Percentiles rank a stretch among this genome's conserved stretches.
Conservation (phyloP, 768 basidiomycete species). For the Rhodotorula graminis region DNA sequence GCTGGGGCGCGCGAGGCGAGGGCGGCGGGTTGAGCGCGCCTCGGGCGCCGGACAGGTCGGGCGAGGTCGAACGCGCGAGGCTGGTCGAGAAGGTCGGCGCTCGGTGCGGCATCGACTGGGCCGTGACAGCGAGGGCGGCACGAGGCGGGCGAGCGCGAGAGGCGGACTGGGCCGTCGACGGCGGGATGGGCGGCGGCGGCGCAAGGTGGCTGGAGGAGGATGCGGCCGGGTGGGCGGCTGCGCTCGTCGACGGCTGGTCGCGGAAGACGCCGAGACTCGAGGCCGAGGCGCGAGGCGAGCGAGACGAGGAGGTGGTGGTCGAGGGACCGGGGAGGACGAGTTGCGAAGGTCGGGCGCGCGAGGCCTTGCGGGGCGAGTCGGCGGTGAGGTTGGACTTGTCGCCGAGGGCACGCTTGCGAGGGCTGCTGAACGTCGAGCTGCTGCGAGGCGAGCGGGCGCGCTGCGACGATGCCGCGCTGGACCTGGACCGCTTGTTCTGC, state of each 20-base stretch:
- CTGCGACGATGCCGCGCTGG: not conserved
- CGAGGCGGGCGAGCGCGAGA: too few relatives aligned
- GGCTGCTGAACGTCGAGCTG: not conserved
- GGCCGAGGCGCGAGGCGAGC: not conserved
- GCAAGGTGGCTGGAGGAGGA: not conserved
- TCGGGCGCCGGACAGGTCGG: not conserved
- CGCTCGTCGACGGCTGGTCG: too few relatives aligned
- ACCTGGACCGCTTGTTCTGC: too few relatives aligned
- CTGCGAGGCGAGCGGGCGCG: not conserved
- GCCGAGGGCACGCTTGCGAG: not conserved
- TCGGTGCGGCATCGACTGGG: too few relatives aligned
- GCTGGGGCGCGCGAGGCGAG: not conserved
- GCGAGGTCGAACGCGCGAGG: too few relatives aligned
- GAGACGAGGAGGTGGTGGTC: too few relatives aligned
- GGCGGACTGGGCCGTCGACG: too few relatives aligned
- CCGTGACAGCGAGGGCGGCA: too few relatives aligned
- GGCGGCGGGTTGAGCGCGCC: not conserved
- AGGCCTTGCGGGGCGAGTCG: not conserved
- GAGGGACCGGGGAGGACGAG: not conserved
- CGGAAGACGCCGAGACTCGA: not conserved
- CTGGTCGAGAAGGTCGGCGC: too few relatives aligned
- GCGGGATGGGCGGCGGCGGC: too few relatives aligned
- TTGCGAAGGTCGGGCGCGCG: not conserved
- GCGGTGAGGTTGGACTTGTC: slow-evolving; percentile 13
- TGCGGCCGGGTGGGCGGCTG: not conserved